Evolutionary conservation across 805 yeast genomes (phyloP), one percentile per base, ranked within the genome.

Genomic region (Scheffersomyces ergatensis): DNA sequence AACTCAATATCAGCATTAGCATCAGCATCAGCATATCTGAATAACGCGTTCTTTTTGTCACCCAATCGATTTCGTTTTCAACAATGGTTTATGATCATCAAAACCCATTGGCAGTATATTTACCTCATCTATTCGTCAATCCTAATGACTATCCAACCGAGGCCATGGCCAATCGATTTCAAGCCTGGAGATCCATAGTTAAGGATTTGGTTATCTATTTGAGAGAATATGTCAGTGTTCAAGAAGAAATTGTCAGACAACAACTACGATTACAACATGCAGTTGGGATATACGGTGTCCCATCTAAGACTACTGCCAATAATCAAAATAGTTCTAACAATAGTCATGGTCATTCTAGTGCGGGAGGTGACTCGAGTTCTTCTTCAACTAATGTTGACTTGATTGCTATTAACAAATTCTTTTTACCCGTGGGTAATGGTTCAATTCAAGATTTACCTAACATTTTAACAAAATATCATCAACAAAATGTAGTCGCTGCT

Each of bases 231-330:
- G 89, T 88, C 8, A 76, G 85, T 12, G 90, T 87, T 42, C 93
- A 89, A 58, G 97, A 90, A 60, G 96, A 90, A 57, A 77, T 88
- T 14, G 82, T 86, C 26, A 78, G 96, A 44, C 95, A 88, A 54
- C 93, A 88, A 49, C 52, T 83, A 37, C 70, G 96, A 37, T 72
- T 89, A 34, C 86, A 88, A 45, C 90, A 88, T 58, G 89, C 95
- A 8, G 83, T 86, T 3, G 63, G 63, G 1, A 56, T 50, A 21
- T n/a, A n/a, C n/a, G n/a, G n/a, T n/a, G n/a, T n/a, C n/a, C n/a
- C n/a, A n/a, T 47, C 55, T 7, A 48, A 54, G 23, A 45, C 50
- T 9, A 42, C 16, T 31, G 12, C 31, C 16, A 23, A 12, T 4
- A n/a, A 33, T 3, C 11, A 21, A 17, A 37, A 33, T n/a, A 5